Conservation (phyloP, 2,329 filamentous ascomycete species). For the Aureobasidium sp. region DNA sequence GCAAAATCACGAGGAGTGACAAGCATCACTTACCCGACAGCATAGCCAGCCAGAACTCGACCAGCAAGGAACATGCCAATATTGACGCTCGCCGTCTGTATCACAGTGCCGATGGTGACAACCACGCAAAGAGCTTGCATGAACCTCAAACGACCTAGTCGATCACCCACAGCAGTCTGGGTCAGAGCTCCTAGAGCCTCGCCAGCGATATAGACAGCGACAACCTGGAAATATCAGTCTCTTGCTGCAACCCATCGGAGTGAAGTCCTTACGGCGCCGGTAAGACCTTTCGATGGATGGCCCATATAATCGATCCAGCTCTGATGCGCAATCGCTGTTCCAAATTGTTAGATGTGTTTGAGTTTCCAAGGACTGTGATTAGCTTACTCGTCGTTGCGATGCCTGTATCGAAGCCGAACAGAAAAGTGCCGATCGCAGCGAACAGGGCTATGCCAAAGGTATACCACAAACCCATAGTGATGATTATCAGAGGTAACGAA, state of each 20-base stretch:
- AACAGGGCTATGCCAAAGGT: constrained; percentile 47
- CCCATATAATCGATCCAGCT: constrained; percentile 54
- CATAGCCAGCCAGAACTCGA: constrained; percentile 23
- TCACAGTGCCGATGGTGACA: constrained; percentile 46
- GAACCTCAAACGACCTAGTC: constrained; percentile 29
- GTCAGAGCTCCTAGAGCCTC: constrained; percentile 45
- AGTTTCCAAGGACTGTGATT: too few species aligned
- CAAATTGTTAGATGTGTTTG: too few species aligned
- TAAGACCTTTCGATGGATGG: constrained; percentile 46
- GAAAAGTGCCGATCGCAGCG: constrained; percentile 51
- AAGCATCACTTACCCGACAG: constrained; percentile 19
- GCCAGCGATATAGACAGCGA: constrained; percentile 51
- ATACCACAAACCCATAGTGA: constrained; percentile 36
- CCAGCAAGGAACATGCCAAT: constrained; percentile 27
- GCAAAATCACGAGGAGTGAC: neutral
- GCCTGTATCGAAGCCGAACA: constrained; percentile 54
- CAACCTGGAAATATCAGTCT: constrained; percentile 47
- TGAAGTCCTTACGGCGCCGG: constrained; percentile 47
- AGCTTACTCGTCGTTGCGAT: constrained; percentile 46
- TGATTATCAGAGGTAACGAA: neutral
- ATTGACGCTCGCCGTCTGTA: constrained; percentile 48
- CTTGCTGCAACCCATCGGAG: constrained; percentile 39
- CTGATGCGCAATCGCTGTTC: constrained; percentile 45
- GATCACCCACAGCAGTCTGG: constrained; percentile 48
- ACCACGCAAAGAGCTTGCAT: constrained; percentile 42